These are phyloP conservation scores for Casuarina cunninghamiana DNA, from an alignment of 306 rosid species.

Conservation along the genomic window DNA sequence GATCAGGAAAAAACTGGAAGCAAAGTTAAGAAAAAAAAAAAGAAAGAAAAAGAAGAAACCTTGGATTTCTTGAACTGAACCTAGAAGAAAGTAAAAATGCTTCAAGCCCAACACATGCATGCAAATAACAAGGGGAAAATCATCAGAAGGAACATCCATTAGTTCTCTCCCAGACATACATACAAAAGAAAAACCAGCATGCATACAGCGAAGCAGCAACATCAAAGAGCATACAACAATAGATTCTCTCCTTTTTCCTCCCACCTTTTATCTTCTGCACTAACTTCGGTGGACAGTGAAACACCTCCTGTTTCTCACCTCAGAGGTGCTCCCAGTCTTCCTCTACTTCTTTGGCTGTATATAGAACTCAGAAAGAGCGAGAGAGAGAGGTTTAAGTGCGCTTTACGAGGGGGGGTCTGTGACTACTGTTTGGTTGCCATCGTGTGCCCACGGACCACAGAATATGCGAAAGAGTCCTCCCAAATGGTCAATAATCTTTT, in stretches of 20 bases:
- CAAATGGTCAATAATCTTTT: conserved; percentile 27
- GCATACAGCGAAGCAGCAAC: conserved; percentile 15
- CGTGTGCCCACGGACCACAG: conserved; percentile 58
- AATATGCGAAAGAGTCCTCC: conserved; percentile 31
- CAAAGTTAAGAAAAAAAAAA: not conserved
- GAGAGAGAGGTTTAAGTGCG: conserved; percentile 34
- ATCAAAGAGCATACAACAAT: conserved; percentile 24
- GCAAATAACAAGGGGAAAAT: conserved; percentile 35
- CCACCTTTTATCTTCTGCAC: not conserved
- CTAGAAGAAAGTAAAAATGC: conserved; percentile 16
- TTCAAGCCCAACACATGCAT: conserved; percentile 47
- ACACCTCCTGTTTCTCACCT: conserved; percentile 23
- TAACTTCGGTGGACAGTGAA: conserved; percentile 39
- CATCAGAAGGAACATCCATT: conserved; percentile 13
- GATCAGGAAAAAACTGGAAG: conserved; percentile 20
- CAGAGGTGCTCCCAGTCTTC: conserved; percentile 24
- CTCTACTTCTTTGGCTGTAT: conserved; percentile 28
- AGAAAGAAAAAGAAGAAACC: not conserved
- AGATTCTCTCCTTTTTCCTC: not conserved
- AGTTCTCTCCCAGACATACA: conserved; percentile 8
- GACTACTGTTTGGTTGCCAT: conserved; percentile 42
- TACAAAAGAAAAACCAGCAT: conserved; percentile 24
- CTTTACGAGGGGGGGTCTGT: conserved; percentile 43
- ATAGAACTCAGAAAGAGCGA: not conserved
- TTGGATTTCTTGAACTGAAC: conserved; percentile 27